These are phyloP conservation scores for Claviceps arundinis DNA, from an alignment of 2,329 filamentous ascomycete species.

Conservation along the genomic window DNA sequence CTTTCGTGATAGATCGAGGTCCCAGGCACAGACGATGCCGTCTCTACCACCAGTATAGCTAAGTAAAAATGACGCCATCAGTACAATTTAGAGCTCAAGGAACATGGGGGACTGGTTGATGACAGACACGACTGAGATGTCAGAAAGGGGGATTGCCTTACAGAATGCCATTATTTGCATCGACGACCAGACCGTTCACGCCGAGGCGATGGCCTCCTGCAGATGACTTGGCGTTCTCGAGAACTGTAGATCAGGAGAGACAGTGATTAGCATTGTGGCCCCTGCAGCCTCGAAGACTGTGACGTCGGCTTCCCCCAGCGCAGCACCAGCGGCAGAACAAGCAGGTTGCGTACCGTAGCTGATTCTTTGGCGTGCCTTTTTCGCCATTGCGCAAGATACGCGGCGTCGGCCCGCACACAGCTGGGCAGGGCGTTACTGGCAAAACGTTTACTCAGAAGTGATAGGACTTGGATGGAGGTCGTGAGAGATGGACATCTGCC, in stretches of 20 bases:
- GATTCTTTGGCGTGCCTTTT: conserved; percentile 56
- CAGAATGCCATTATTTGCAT: conserved; percentile 73
- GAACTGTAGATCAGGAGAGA: conserved; percentile 26
- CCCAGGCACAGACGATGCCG: conserved; percentile 92
- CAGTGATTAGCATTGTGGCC: background rate
- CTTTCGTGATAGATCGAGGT: conserved; percentile 38
- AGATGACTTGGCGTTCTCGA: conserved; percentile 44
- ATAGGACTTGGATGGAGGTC: background rate
- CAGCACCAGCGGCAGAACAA: background rate
- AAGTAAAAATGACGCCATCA: background rate
- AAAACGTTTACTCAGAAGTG: too few relatives aligned
- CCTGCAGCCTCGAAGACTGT: too few relatives aligned
- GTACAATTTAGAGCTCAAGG: background rate
- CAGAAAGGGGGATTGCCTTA: conserved; percentile 31
- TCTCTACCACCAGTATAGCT: conserved; percentile 95
- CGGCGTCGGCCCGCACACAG: background rate
- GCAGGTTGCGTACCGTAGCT: conserved; percentile 43
- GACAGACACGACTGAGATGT: background rate
- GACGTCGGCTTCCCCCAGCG: background rate
- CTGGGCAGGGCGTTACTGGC: background rate
- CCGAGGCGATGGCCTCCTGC: conserved; percentile 79
- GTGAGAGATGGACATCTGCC: too few relatives aligned
- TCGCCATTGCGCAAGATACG: conserved; percentile 36
- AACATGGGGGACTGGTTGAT: background rate
- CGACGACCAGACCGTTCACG: conserved; percentile 87